phyloP scores from a whole-genome alignment of 2,329 filamentous ascomycete genomes.

The Paraphaeosphaeria minitans region DNA sequence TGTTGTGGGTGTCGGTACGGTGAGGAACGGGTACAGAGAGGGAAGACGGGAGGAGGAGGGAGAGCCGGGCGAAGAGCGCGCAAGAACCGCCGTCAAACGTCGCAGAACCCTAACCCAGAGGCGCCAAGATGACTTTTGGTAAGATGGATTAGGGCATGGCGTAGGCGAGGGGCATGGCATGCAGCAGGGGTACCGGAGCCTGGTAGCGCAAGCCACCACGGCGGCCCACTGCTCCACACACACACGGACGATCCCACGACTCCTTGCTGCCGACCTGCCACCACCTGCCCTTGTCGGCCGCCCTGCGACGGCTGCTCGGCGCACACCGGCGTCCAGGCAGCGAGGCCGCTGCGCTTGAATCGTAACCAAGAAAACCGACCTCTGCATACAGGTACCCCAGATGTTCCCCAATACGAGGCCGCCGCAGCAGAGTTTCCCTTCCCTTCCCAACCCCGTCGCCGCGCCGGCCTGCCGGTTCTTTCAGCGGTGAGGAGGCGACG shows the following conservation, averaged over 20 bases:
- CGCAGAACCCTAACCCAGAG: conserved; percentile 2
- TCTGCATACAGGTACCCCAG: neutral
- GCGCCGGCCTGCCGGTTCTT: neutral
- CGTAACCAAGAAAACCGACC: too few relatives aligned
- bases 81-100: conserved; percentile 11
- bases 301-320: conserved; percentile 5
- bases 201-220: neutral
- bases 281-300: conserved; percentile 5
- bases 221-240: conserved; percentile 6
- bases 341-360: neutral
- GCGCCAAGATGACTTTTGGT: conserved; percentile 8
- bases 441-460: too few relatives aligned
- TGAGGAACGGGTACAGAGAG: neutral
- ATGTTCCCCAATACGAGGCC: neutral
- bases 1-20: neutral
- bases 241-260: conserved; percentile 4
- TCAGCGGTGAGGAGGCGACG: neutral
- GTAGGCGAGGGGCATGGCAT: conserved; percentile 5
- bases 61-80: conserved; percentile 7
- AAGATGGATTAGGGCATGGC: conserved; percentile 9
- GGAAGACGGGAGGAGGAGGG: conserved; percentile 4
- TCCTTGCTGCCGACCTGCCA: conserved; percentile 6
- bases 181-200: neutral
- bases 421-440: neutral
- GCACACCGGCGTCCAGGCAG: neutral